A percentile compares a stretch with the other conserved stretches of the same genome.
Conservation (phyloP, 306 rosid genomes). For the Acacia melanoxylon region DNA sequence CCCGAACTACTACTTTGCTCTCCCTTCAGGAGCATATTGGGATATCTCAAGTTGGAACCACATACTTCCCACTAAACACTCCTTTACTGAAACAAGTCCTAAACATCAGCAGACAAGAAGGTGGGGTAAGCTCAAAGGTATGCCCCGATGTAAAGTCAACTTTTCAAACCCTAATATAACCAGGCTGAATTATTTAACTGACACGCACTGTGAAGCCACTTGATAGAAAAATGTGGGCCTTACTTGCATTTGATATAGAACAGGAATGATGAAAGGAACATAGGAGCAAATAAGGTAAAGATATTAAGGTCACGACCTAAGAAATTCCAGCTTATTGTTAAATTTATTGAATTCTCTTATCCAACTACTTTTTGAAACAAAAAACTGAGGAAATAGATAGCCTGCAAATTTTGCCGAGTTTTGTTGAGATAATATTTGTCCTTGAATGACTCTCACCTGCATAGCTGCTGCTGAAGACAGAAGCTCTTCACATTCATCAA, state of each 20-base stretch:
- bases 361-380: conserved; percentile 11
- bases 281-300: neutral
- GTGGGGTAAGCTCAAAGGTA: neutral
- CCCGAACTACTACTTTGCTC: neutral
- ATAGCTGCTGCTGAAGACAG: conserved; percentile 70
- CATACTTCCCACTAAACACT: neutral
- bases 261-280: neutral
- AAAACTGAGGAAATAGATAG: neutral
- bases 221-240: neutral
- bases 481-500: conserved; percentile 77
- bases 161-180: neutral
- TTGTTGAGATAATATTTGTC: conserved; percentile 11
- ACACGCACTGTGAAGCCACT: neutral
- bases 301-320: neutral
- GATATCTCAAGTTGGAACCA: neutral
- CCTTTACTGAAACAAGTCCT: neutral
- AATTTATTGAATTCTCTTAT: neutral
- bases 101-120: neutral
- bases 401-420: neutral
- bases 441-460: conserved; percentile 65
- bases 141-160: conserved; percentile 5
- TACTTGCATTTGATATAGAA: neutral
- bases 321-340: neutral
- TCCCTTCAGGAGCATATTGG: neutral
- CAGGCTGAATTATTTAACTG: neutral